phyloP scores from a whole-genome alignment of 164 flowering plant species.

The grape (Vitis vinifera) region DNA sequence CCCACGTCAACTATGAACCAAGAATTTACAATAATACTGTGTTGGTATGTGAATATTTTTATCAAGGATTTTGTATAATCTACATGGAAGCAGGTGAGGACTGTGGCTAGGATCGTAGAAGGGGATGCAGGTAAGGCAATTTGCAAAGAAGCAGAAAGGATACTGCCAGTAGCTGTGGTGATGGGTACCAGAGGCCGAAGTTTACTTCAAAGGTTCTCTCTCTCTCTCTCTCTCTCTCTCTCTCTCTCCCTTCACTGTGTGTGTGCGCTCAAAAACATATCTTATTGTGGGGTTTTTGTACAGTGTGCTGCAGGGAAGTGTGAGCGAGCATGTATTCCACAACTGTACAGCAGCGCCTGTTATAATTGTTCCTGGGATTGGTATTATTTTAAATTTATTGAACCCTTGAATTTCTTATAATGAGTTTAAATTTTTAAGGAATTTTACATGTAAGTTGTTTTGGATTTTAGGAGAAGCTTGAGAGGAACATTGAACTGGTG shows the following conservation, averaged over 20 bases:
- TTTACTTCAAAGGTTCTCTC: constrained; percentile 58
- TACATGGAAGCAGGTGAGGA: constrained; percentile 49
- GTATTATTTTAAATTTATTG: constrained; percentile 23
- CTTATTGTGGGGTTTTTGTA: constrained; percentile 6
- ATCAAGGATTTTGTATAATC: neutral
- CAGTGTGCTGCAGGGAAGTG: constrained; percentile 89
- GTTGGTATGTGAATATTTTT: neutral
- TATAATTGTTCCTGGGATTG: constrained; percentile 85
- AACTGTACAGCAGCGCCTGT: constrained; percentile 83
- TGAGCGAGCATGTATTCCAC: constrained; percentile 82
- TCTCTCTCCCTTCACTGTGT: neutral
- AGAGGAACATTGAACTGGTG: constrained; percentile 34
- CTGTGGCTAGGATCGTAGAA: constrained; percentile 73
- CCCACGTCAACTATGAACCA: neutral
- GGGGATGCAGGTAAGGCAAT: constrained; percentile 88
- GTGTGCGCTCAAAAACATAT: too few species aligned
- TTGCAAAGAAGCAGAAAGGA: constrained; percentile 80
- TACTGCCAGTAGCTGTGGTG: constrained; percentile 87
- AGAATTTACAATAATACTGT: neutral
- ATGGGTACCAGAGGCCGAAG: constrained; percentile 90
- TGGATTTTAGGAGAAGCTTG: constrained; percentile 41
- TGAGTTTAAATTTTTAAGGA: neutral
- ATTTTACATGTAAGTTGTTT: constrained; percentile 2
- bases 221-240: neutral
- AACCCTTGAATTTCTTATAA: neutral